phyloP scores from a whole-genome alignment of 768 basidiomycete species.

The Suillus plorans region DNA sequence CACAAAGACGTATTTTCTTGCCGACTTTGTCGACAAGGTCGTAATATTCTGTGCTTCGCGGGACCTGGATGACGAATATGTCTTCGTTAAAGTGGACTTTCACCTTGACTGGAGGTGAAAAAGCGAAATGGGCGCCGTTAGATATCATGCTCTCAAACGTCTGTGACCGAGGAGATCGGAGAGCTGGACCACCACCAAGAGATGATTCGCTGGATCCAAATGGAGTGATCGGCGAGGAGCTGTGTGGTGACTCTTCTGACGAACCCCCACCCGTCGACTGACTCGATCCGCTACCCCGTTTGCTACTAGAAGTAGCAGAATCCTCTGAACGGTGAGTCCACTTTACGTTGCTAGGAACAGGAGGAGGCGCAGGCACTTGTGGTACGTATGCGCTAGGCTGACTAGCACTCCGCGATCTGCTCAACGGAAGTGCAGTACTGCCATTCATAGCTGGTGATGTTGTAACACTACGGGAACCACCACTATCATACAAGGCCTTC shows the following conservation, averaged over 20 bases:
- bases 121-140: constrained; percentile 24
- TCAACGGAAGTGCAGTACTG: constrained; percentile 31
- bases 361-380: constrained; percentile 47
- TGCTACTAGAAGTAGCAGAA: constrained; percentile 43
- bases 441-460: constrained; percentile 30
- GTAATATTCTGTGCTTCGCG: constrained; percentile 72
- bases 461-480: constrained; percentile 33
- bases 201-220: constrained; percentile 90
- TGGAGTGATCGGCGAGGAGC: constrained; percentile 84
- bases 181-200: constrained; percentile 55
- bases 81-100: constrained; percentile 96
- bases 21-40: constrained; percentile 89
- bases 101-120: constrained; percentile 68
- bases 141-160: constrained; percentile 44
- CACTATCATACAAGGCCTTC: constrained; percentile 50
- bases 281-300: constrained; percentile 84
- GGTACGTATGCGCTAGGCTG: constrained; percentile 73
- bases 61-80: constrained; percentile 91
- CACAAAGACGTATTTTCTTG: constrained; percentile 90
- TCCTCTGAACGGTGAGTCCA: constrained; percentile 50
- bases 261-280: constrained; percentile 73
- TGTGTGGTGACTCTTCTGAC: constrained; percentile 83
- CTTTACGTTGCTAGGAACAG: constrained; percentile 46
- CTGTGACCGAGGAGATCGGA: constrained; percentile 56
- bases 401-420: constrained; percentile 74